phyloP scores from a whole-genome alignment of 306 rosid genomes.

The Astragalus membranaceus region DNA sequence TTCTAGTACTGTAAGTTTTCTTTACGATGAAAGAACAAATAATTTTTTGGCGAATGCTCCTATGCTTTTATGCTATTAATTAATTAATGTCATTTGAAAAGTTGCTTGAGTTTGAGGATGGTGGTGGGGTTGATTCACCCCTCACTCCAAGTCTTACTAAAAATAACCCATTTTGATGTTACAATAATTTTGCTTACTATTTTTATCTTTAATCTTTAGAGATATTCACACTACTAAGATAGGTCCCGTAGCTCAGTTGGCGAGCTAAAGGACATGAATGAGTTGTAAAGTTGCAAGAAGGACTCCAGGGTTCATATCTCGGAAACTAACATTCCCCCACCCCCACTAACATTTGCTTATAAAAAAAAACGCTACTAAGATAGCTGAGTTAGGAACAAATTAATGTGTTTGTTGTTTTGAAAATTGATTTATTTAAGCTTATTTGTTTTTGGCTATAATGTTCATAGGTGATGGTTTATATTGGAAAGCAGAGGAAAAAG shows the following conservation, averaged over 20 bases:
- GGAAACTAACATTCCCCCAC: too few relatives aligned
- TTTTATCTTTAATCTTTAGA: not conserved
- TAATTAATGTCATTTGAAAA: not conserved
- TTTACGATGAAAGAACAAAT: constrained; percentile 40
- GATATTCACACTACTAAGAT: not conserved
- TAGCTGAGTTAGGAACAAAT: not conserved
- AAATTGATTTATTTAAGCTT: not conserved
- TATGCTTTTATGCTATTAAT: not conserved
- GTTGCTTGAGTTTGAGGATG: not conserved
- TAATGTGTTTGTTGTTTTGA: not conserved
- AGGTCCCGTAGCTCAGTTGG: too few relatives aligned
- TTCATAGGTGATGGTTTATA: constrained; percentile 52
- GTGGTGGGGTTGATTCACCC: constrained; percentile 3
- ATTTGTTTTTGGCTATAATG: not conserved
- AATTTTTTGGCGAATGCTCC: constrained; percentile 18
- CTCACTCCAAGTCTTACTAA: too few relatives aligned
- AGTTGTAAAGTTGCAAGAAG: too few relatives aligned
- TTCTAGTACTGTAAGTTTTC: too few relatives aligned
- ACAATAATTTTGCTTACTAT: not conserved
- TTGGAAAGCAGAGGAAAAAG: constrained; percentile 75
- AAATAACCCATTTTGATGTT: not conserved
- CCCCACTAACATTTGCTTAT: too few relatives aligned
- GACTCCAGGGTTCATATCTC: too few relatives aligned
- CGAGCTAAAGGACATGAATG: too few relatives aligned
- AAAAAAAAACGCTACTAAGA: too few relatives aligned